phyloP scores from a whole-genome alignment of 768 basidiomycete genomes.

The Pleurotus citrinopileatus region DNA sequence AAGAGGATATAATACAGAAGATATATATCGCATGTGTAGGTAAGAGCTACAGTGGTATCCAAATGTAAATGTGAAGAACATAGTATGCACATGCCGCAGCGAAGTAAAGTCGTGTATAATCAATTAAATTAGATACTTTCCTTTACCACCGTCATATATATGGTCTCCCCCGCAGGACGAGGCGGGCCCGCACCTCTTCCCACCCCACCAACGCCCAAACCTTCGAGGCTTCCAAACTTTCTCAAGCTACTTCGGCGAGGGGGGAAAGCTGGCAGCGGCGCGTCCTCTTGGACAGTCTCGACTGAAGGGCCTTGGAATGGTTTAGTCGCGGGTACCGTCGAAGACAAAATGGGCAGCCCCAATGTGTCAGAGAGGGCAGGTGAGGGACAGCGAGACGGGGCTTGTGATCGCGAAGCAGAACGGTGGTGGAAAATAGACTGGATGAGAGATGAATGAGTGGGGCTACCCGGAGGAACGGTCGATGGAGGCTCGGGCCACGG shows the following conservation, averaged over 20 bases:
- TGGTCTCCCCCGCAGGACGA: conserved; percentile 23
- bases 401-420: conserved; percentile 14
- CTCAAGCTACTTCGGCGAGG: conserved; percentile 1
- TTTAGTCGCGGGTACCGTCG: conserved; percentile 14
- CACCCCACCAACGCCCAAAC: conserved; percentile 16
- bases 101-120: neutral
- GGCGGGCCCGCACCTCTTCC: conserved; percentile 21
- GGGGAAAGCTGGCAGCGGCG: neutral
- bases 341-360: conserved; percentile 13
- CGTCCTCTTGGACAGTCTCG: conserved; percentile 16
- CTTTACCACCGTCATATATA: conserved; percentile 43
- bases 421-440: conserved; percentile 18
- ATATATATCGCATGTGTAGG: neutral
- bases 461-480: conserved; percentile 20
- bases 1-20: conserved; percentile 7
- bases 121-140: conserved; percentile 19
- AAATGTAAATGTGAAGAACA: neutral
- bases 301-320: conserved; percentile 20
- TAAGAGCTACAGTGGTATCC: conserved; percentile 3
- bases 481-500: conserved; percentile 37
- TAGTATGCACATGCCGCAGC: neutral
- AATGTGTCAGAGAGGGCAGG: conserved; percentile 25
- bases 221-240: neutral
- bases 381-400: conserved; percentile 26
- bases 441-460: conserved; percentile 18